Evolutionary conservation across 176 grass and related monocot species (phyloP), one percentile per base, ranked within the genome.

Genomic region (Musa beccarii): DNA sequence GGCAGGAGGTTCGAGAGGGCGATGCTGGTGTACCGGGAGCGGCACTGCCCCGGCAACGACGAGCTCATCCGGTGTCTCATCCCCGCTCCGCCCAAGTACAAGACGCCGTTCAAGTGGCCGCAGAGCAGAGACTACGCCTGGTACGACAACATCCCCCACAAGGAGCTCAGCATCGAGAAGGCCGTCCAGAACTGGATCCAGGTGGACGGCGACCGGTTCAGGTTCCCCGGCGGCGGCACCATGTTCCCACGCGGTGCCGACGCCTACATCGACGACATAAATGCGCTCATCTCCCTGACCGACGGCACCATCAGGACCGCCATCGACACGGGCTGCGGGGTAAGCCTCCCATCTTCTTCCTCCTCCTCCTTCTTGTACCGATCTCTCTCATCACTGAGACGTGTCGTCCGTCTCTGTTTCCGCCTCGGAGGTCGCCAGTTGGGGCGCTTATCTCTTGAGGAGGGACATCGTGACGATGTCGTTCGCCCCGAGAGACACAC

Each of bases 101-200:
- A 49, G 76, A 90, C 83, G 19, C 88, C 92, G 2, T 95, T 95
- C 79, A 88, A 76, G 77, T 97, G 93, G 93, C 93, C 93, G 16
- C 81, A 74, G 23, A 88, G 93, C 79, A 86, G 93, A 52, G 90
- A 97, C 77, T 83, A 90, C 1, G 93, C 90, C 23, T 97, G 90
- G 88, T 97, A 86, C 29, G 86, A 93, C 74, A 97, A 97, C 29
- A 97, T 97, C 57, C 93, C 93, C 10, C 93, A 97, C 82, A 97
- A 93, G 84, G 93, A 97, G 79, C 83, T 97, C 77, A 97, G 93
- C 82, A 90, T 97, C 4, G 93, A 97, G 87, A 97, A 97, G 84
- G 93, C 93, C 0, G 87, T 97, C 63, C 93, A 97, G 84, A 97
- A 97, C 74, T 97, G 93, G 93, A 86, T 97, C 74, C 90, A 88